Base-by-base conservation (phyloP, 805 yeast genomes). In the Yamadazyma sp. region DNA sequence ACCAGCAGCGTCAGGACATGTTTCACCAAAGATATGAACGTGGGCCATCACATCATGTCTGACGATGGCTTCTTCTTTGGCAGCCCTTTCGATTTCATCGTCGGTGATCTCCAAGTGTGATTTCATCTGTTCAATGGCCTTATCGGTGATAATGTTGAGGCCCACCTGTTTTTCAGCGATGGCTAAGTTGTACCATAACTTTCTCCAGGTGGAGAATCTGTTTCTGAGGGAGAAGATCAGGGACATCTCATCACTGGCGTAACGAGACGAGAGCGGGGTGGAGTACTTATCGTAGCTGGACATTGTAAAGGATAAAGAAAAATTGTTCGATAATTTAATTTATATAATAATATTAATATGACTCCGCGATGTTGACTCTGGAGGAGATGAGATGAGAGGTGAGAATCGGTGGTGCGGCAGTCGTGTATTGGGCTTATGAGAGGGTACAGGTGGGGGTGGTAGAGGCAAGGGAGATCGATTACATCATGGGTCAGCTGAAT, bases 11-110 rank as follows among this genome's bases (percentile, higher is more conserved):
- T 83, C 84, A 13, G 99, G 99, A 54, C 95, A 86, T 11, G 86
- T 80, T 53, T 82, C 75, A 50, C 99, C 99, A 61, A 85, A 93
- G 41, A 84, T 86, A 60, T 93, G 99, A 40, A 93, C 99, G 54
- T 93, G 99, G 40, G 98, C 96, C 99, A 93, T 93, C 53, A 93
- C 99, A 60, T 93, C 99, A 65, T 93, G 99, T 72, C 99, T 85
- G 41, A 93, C 98, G 62, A 84, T 89, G 37, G 98, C 96, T 67
- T 93, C 99, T 69, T 93, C 97, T 50, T 77, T 79, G 41, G 90
- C 71, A 29, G 99, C 98, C 41, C 73, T 84, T 41, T 74, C 88
- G 47, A 93, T 88, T 57, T 95, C 98, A 52, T 86, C 95, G 61
- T 91, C 97, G 6, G 96, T 82, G 67, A 93, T 89, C 35, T 64